These are phyloP conservation scores for Orbilia blumenaviensis DNA, from an alignment of 2,329 filamentous ascomycete species.

Conservation along the genomic window DNA sequence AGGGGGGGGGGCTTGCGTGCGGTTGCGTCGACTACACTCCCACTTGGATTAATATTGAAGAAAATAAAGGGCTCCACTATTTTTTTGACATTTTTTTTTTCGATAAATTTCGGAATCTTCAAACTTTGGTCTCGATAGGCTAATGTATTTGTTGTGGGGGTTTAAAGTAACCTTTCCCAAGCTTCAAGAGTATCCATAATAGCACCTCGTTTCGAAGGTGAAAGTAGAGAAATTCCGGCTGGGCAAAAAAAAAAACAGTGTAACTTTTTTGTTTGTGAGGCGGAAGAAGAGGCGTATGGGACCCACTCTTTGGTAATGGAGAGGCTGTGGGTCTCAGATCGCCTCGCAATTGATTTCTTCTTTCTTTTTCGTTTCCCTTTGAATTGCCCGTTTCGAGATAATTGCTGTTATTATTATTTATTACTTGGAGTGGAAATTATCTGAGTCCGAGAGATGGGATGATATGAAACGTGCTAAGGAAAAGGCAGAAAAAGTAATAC, in stretches of 20 bases:
- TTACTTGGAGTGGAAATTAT: neutral
- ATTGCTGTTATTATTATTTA: neutral
- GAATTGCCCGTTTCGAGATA: neutral
- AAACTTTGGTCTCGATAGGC: conserved; percentile 14
- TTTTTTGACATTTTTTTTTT: neutral
- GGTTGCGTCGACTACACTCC: neutral
- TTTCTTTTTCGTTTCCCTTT: neutral
- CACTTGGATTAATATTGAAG: neutral
- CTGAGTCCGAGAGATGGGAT: conserved; percentile 4
- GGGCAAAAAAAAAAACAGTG: no score
- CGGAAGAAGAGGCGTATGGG: neutral
- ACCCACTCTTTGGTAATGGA: conserved; percentile 3
- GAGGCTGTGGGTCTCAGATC: conserved; percentile 13
- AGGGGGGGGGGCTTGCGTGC: no score
- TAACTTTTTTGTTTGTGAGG: conserved; percentile 5
- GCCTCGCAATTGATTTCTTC: neutral
- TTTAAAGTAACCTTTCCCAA: no score
- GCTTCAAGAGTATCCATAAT: neutral
- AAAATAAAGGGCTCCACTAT: neutral
- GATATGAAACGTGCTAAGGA: conserved; percentile 2
- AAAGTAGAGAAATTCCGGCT: conserved; percentile 6
- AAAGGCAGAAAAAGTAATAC: neutral
- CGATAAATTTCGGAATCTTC: neutral
- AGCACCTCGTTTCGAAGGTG: conserved; percentile 1
- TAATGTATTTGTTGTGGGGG: no score